These are phyloP conservation scores for Trichaptum fuscoviolaceum DNA, from an alignment of 768 basidiomycete species.

Conservation along the genomic window DNA sequence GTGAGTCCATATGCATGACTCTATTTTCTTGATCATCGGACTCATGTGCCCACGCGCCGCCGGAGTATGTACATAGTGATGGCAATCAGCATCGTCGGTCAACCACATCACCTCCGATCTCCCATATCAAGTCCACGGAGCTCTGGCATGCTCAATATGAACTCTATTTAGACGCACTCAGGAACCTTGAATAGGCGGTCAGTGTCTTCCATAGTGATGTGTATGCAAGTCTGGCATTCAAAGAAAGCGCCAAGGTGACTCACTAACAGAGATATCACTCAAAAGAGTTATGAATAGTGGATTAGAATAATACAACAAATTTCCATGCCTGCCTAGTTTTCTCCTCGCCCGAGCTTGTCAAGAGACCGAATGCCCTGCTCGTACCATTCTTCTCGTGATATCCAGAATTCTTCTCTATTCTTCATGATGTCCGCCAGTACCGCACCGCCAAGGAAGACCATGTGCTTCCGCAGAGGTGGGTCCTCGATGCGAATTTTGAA, in stretches of 20 bases:
- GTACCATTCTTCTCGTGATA: constrained; percentile 90
- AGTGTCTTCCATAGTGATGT: background rate
- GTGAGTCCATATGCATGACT: background rate
- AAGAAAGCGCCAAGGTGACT: too few relatives aligned
- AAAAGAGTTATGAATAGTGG: background rate
- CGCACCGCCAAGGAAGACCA: constrained; percentile 99
- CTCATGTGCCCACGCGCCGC: background rate
- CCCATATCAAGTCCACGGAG: background rate
- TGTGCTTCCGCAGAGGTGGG: constrained; percentile 95
- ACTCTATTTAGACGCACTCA: background rate
- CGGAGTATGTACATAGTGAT: background rate
- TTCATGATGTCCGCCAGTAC: constrained; percentile 99
- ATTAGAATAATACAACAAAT: background rate
- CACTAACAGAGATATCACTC: too few relatives aligned
- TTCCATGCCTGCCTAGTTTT: constrained; percentile 25
- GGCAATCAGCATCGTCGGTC: background rate
- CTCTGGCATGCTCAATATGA: background rate
- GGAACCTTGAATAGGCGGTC: background rate
- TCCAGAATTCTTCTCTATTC: constrained; percentile 90
- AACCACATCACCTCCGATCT: background rate
- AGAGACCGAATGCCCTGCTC: constrained; percentile 80
- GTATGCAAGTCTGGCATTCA: too few relatives aligned
- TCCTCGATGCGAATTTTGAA: constrained; percentile 99
- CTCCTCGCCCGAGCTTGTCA: constrained; percentile 80
- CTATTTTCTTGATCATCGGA: background rate